phyloP scores from a whole-genome alignment of 176 grass and related monocot species.

The Eleusine coracana region DNA sequence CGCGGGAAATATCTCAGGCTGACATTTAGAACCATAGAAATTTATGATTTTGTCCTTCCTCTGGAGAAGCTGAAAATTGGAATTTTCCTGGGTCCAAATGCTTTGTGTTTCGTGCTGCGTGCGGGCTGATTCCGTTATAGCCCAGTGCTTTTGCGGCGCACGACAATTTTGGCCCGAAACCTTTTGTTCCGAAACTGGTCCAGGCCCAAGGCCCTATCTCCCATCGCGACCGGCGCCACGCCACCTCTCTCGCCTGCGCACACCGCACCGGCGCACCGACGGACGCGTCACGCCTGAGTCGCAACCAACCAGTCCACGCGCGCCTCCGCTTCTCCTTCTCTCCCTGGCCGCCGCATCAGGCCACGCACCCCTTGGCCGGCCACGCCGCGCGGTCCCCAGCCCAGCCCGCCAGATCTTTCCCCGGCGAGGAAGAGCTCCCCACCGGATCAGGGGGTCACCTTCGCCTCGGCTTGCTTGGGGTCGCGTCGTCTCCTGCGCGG shows the following conservation, averaged over 20 bases:
- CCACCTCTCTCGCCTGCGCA: not conserved
- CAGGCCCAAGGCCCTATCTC: not conserved
- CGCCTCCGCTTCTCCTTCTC: not conserved
- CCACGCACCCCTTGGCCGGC: not conserved
- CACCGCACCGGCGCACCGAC: not conserved
- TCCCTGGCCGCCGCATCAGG: not conserved
- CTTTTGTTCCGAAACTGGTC: not conserved
- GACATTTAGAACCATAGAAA: too few relatives aligned
- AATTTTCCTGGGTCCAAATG: too few relatives aligned
- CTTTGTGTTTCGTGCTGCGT: too few relatives aligned
- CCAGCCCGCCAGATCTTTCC: constrained; percentile 7
- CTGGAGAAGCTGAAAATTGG: too few relatives aligned
- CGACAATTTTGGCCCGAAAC: not conserved
- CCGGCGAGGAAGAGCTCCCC: not conserved
- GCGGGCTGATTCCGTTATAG: too few relatives aligned
- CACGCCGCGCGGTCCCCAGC: not conserved
- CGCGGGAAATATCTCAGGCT: too few relatives aligned
- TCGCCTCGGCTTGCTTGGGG: not conserved
- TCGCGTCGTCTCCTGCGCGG: not conserved
- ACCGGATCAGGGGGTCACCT: not conserved
- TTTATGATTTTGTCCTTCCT: too few relatives aligned
- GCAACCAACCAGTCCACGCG: constrained; percentile 24
- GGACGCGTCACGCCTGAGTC: not conserved
- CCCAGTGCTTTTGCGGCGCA: too few relatives aligned
- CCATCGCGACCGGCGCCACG: not conserved